Evolutionary conservation across 192 early-diverging fungal genomes (phyloP).

Genomic region (Backusella westeae): DNA sequence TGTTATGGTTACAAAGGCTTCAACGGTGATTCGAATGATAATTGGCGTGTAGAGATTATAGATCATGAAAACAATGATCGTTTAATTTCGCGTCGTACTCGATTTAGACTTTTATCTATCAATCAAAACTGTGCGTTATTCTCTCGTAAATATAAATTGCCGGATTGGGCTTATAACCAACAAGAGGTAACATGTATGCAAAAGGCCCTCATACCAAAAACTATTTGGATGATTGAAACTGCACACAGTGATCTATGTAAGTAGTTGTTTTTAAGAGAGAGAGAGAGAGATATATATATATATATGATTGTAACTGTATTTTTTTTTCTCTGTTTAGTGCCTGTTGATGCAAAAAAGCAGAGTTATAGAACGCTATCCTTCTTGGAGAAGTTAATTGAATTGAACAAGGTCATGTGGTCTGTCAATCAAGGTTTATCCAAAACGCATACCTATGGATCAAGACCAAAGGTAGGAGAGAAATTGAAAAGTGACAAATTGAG

Average conservation of each 20-base stretch:
- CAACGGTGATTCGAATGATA: constrained; percentile 89
- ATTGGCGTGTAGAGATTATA: constrained; percentile 85
- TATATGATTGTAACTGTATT: not conserved
- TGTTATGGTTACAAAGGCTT: constrained; percentile 71
- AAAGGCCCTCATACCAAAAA: constrained; percentile 61
- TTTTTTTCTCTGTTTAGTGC: not conserved
- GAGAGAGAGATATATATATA: too few relatives aligned
- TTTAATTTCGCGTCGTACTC: constrained; percentile 65
- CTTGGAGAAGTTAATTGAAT: constrained; percentile 85
- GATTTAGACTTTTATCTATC: constrained; percentile 77
- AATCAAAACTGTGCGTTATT: constrained; percentile 80
- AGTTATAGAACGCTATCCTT: constrained; percentile 71
- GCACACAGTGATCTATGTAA: constrained; percentile 49
- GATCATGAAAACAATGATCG: constrained; percentile 51
- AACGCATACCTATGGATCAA: constrained; percentile 94
- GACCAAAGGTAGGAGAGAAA: constrained; percentile 53
- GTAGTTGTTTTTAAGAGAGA: not conserved
- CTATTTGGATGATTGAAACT: constrained; percentile 79
- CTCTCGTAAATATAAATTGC: constrained; percentile 78
- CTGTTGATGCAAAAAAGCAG: constrained; percentile 42
- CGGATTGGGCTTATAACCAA: constrained; percentile 92
- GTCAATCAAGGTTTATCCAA: constrained; percentile 89
- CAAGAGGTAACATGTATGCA: constrained; percentile 96
- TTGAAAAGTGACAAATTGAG: not conserved
- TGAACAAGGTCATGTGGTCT: constrained; percentile 89